Evolutionary conservation across 805 yeast species (phyloP).

Genomic region (Pichia occidentalis): DNA sequence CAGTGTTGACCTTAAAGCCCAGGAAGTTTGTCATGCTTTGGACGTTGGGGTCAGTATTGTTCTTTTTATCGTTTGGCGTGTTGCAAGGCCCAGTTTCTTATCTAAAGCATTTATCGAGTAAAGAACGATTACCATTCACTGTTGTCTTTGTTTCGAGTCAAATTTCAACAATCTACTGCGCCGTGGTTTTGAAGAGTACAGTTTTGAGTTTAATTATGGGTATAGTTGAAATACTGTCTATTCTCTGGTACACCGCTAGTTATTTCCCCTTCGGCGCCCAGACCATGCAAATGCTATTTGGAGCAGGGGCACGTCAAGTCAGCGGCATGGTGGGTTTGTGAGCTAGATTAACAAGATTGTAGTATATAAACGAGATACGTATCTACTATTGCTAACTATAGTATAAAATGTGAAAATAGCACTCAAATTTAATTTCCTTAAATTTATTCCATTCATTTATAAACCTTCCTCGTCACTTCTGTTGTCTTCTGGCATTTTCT

Average conservation of each 20-base stretch:
- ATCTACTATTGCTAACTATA: not conserved
- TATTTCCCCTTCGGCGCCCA: conserved; percentile 95
- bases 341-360: no score
- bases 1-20: conserved; percentile 83
- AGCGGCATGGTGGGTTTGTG: conserved; percentile 37
- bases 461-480: no score
- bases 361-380: not conserved
- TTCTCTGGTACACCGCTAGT: conserved; percentile 82
- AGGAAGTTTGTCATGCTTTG: conserved; percentile 85
- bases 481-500: no score
- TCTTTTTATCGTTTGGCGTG: conserved; percentile 83
- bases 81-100: conserved; percentile 90
- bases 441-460: not conserved
- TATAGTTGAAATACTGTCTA: conserved; percentile 72
- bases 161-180: conserved; percentile 67
- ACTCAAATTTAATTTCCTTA: not conserved
- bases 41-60: conserved; percentile 85
- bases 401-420: not conserved
- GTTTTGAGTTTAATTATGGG: conserved; percentile 72
- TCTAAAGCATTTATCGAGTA: conserved; percentile 62
- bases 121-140: conserved; percentile 74
- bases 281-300: conserved; percentile 48
- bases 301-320: conserved; percentile 32
- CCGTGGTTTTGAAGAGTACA: conserved; percentile 64
- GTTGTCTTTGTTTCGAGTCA: conserved; percentile 76